These are phyloP conservation scores for Candida neerlandica DNA, from an alignment of 1,139 yeast genomes.

Conservation along the genomic window DNA sequence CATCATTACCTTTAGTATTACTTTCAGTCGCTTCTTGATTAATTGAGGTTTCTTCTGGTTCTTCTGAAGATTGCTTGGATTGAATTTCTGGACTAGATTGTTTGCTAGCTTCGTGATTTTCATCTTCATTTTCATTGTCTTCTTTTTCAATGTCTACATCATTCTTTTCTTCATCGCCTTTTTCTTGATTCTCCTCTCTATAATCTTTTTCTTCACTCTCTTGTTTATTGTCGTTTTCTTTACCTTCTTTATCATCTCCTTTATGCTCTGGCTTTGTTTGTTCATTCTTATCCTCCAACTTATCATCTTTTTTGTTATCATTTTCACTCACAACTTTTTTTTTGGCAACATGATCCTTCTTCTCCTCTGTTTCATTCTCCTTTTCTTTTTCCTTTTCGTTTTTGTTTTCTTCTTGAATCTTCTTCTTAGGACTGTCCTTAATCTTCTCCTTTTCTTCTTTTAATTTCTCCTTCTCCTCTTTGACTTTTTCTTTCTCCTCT, in stretches of 20 bases:
- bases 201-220: slow-evolving; percentile 12
- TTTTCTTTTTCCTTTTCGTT: slow-evolving; percentile 14
- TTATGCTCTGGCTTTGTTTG: no score
- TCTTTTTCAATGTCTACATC: not conserved
- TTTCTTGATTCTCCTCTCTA: slow-evolving; percentile 6
- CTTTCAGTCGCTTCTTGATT: not conserved
- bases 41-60: not conserved
- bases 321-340: not conserved
- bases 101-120: not conserved
- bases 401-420: slow-evolving; percentile 12
- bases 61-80: slow-evolving; percentile 1
- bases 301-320: not conserved
- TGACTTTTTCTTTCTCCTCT: slow-evolving; percentile 5
- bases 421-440: slow-evolving; percentile 13
- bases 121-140: not conserved
- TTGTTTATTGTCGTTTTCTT: slow-evolving; percentile 6
- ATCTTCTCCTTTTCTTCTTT: slow-evolving; percentile 15
- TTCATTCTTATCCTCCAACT: slow-evolving; percentile 1
- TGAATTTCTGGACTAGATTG: not conserved
- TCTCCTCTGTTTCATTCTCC: slow-evolving; percentile 3
- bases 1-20: not conserved
- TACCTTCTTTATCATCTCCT: not conserved
- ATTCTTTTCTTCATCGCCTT: not conserved
- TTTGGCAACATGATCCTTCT: not conserved
- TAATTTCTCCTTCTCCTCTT: slow-evolving; percentile 6